phyloP scores from a whole-genome alignment of 495 filamentous ascomycete genomes.

The Cudoniella acicularis region DNA sequence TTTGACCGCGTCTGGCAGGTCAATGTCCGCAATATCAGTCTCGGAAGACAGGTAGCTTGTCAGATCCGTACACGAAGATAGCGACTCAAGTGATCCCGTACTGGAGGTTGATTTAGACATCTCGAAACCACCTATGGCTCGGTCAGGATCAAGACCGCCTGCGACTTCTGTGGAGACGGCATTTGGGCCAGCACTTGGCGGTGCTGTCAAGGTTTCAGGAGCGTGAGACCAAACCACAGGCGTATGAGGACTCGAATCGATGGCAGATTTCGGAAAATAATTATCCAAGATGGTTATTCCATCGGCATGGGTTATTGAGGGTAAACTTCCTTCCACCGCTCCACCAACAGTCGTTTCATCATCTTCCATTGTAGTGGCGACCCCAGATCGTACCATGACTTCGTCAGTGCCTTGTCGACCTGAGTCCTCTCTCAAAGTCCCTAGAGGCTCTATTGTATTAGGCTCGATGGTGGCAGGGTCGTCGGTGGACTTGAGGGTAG shows the following conservation, averaged over 20 bases:
- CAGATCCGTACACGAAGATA: neutral
- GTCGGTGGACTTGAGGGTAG: slow-evolving; percentile 2
- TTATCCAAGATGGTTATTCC: slow-evolving; percentile 12
- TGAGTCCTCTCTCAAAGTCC: slow-evolving; percentile 2
- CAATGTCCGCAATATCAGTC: slow-evolving; percentile 1
- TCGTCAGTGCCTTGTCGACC: slow-evolving; percentile 2
- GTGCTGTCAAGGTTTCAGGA: slow-evolving; percentile 4
- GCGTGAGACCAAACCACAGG: neutral
- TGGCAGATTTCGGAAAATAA: slow-evolving; percentile 14
- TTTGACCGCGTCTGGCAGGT: slow-evolving; percentile 3
- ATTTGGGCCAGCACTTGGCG: slow-evolving; percentile 8
- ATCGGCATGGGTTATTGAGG: slow-evolving; percentile 15
- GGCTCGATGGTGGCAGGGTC: neutral
- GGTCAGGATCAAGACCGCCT: slow-evolving; percentile 5
- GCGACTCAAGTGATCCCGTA: neutral
- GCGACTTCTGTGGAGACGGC: slow-evolving; percentile 1
- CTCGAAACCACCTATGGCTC: slow-evolving; percentile 1
- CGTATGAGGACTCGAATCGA: neutral
- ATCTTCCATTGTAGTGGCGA: slow-evolving; percentile 5
- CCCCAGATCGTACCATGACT: slow-evolving; percentile 1
- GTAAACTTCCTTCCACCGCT: neutral
- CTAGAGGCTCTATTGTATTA: slow-evolving; percentile 6
- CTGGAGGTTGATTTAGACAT: neutral
- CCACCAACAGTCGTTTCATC: neutral
- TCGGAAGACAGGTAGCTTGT: neutral